A percentile compares a stretch with the other conserved stretches of the same genome.
These are phyloP conservation scores for Panellus pusillus DNA, from an alignment of 768 basidiomycete genomes.

Conservation along the genomic window DNA sequence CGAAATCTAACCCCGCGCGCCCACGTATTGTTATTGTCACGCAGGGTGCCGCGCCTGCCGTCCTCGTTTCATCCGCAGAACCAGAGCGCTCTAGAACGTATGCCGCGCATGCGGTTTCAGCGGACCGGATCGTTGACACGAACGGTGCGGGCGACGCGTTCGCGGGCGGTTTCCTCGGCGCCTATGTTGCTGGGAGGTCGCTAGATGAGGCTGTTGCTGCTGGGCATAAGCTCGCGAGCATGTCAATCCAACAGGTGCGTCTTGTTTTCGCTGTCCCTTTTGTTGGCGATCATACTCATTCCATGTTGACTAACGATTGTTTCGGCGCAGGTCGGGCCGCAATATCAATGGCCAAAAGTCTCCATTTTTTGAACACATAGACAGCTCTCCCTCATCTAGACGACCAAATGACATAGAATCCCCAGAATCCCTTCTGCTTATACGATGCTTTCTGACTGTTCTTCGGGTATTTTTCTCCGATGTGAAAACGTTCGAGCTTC, in stretches of 20 bases:
- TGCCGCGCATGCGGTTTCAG: conserved; percentile 55
- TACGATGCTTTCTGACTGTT: too few relatives aligned
- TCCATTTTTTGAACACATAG: conserved; percentile 31
- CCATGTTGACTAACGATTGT: background rate
- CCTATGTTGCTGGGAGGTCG: conserved; percentile 72
- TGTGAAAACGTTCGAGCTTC: too few relatives aligned
- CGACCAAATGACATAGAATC: too few relatives aligned
- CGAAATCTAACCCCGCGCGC: conserved; percentile 74
- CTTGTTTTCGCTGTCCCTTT: background rate
- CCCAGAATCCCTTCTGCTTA: too few relatives aligned
- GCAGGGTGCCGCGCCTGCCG: conserved; percentile 78
- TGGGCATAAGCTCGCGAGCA: conserved; percentile 84
- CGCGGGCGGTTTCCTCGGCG: conserved; percentile 94
- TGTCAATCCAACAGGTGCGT: conserved; percentile 79
- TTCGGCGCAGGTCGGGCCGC: conserved; percentile 44
- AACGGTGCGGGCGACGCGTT: conserved; percentile 99
- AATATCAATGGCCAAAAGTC: conserved; percentile 55
- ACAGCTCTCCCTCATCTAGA: too few relatives aligned
- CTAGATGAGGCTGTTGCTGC: conserved; percentile 76
- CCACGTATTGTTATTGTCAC: conserved; percentile 89
- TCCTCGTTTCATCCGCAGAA: conserved; percentile 65
- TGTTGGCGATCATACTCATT: too few relatives aligned
- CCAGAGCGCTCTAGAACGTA: conserved; percentile 56
- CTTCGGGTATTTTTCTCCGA: too few relatives aligned
- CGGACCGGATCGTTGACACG: conserved; percentile 84